Base-by-base conservation (phyloP, 176 grass and related monocot species). In the Paspalum vaginatum region DNA sequence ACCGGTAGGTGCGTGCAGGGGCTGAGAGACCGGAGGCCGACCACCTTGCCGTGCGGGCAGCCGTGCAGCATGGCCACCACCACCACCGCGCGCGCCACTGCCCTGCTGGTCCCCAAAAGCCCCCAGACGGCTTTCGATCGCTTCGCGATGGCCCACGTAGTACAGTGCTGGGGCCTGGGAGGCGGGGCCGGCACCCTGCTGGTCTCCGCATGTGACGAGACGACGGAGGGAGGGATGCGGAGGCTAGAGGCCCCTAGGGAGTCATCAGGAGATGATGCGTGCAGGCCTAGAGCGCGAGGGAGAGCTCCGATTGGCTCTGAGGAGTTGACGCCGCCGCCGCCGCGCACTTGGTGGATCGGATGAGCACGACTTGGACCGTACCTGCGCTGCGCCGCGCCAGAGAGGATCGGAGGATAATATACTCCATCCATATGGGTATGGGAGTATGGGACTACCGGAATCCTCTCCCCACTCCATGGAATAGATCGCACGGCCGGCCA, bases 51-150 rank as follows among this genome's bases (percentile, higher is more conserved):
- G 66, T 11, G 65, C 4, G 56, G 55, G 79, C 85, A 55, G 51
- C 85, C 70, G 69, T 51, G 78, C 85, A 87, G 68, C 76, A 38
- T 38, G 82, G 72, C 78, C 76, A 62, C 81, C 87, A 71, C 58
- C n/a, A n/a, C n/a, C n/a, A n/a, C n/a, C n/a, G n/a, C n/a, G n/a
- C n/a, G n/a, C n/a, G n/a, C n/a, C n/a, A n/a, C n/a, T n/a, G n/a
- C n/a, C n/a, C n/a, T n/a, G n/a, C n/a, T n/a, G n/a, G n/a, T n/a
- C n/a, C n/a, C n/a, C n/a, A n/a, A n/a, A n/a, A n/a, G n/a, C n/a
- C n/a, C n/a, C n/a, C n/a, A n/a, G n/a, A n/a, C n/a, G n/a, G n/a
- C n/a, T n/a, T n/a, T n/a, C n/a, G n/a, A n/a, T n/a, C n/a, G n/a
- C n/a, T n/a, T n/a, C n/a, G n/a, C n/a, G n/a, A n/a, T n/a, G n/a